phyloP scores from a whole-genome alignment of 768 basidiomycete genomes.

The Tremella fuciformis region DNA sequence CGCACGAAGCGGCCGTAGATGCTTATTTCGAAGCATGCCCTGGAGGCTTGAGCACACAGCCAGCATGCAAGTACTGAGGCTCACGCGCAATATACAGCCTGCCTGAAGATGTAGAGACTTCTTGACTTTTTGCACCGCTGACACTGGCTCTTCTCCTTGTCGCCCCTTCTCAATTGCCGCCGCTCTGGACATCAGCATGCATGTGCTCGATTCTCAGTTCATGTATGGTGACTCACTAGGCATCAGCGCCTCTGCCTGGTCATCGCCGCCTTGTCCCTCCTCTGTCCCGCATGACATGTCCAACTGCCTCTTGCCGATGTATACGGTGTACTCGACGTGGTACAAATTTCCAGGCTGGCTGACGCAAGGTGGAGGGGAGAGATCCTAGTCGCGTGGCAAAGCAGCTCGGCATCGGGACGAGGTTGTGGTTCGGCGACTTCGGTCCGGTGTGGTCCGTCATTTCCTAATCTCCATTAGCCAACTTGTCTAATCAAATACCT shows the following conservation, averaged over 20 bases:
- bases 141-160: slow-evolving; percentile 26
- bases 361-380: no score
- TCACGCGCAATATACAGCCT: slow-evolving; percentile 40
- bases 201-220: background rate
- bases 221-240: slow-evolving; percentile 44
- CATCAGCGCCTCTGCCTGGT: slow-evolving; percentile 39
- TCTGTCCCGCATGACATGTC: slow-evolving; percentile 46
- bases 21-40: slow-evolving; percentile 22
- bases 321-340: no score
- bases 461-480: no score
- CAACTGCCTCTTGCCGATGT: no score
- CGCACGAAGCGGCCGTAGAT: slow-evolving; percentile 20
- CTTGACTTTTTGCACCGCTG: slow-evolving; percentile 36
- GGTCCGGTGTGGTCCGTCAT: no score
- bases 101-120: slow-evolving; percentile 36
- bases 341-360: no score
- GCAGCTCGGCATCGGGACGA: no score
- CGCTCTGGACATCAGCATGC: slow-evolving; percentile 14
- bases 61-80: background rate
- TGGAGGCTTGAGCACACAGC: slow-evolving; percentile 10
- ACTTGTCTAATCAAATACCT: no score
- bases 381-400: no score
- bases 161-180: slow-evolving; percentile 21
- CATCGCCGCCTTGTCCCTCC: slow-evolving; percentile 16
- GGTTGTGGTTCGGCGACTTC: no score